Conservation (phyloP, 2,329 filamentous ascomycete genomes). For the Ophiostoma ulmi region DNA sequence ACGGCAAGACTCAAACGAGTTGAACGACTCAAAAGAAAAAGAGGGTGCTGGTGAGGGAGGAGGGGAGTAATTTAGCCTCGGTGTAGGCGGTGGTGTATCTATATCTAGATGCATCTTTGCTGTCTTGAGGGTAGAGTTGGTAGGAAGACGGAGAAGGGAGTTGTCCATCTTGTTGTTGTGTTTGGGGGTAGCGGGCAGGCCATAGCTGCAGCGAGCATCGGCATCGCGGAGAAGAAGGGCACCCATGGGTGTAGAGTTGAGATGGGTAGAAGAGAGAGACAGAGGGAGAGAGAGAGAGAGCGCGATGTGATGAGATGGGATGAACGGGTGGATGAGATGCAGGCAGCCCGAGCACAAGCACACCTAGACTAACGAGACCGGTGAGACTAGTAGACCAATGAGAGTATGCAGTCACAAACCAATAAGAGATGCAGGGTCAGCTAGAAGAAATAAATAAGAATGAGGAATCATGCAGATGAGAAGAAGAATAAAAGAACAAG, state of each 20-base stretch:
- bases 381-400: not conserved
- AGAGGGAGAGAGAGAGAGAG: not conserved
- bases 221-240: slow-evolving; percentile 9
- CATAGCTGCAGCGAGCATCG: slow-evolving; percentile 3
- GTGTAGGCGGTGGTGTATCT: slow-evolving; percentile 6
- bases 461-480: not conserved
- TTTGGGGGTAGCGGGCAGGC: not conserved
- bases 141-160: not conserved
- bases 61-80: not conserved
- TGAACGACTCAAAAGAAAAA: not conserved
- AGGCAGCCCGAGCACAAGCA: not conserved
- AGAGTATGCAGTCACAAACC: not conserved
- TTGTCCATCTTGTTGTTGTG: not conserved
- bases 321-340: not conserved
- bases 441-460: not conserved
- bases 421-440: not conserved
- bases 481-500: not conserved
- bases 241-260: not conserved
- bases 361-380: not conserved
- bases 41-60: not conserved
- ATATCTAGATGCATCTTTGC: slow-evolving; percentile 5
- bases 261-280: not conserved
- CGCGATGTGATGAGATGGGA: not conserved
- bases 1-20: not conserved
- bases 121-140: not conserved